A percentile compares a stretch with the other conserved stretches of the same genome.
These are phyloP conservation scores for Coemansia sp. DNA, from an alignment of 192 early-diverging fungal species.

Conservation along the genomic window DNA sequence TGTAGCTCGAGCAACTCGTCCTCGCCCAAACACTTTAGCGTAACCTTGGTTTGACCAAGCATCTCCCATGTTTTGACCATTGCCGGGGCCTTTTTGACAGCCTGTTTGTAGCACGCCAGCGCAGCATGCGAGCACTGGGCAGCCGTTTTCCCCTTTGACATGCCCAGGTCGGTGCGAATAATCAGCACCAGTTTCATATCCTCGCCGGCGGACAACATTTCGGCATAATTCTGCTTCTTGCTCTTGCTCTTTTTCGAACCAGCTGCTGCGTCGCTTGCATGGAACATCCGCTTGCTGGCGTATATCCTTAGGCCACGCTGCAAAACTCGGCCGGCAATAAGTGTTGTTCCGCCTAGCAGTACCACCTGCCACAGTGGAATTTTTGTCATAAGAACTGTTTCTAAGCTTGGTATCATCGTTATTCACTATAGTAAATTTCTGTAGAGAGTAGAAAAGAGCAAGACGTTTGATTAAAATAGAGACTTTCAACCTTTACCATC, in stretches of 20 bases:
- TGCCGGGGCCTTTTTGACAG: constrained; percentile 50
- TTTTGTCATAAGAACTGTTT: constrained; percentile 12
- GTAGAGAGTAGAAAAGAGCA: neutral
- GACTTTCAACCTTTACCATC: neutral
- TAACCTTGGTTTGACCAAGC: constrained; percentile 82
- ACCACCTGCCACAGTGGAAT: constrained; percentile 29
- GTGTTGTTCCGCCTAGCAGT: constrained; percentile 20
- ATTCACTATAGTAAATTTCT: neutral
- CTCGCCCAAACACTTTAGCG: constrained; percentile 73
- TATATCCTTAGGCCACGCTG: neutral
- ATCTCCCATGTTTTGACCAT: constrained; percentile 67
- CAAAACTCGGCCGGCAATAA: constrained; percentile 18
- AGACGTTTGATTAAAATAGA: neutral
- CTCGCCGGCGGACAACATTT: constrained; percentile 2
- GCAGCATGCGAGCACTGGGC: constrained; percentile 95
- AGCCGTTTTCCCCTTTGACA: constrained; percentile 93
- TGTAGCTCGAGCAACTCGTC: constrained; percentile 61
- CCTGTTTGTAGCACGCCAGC: constrained; percentile 74
- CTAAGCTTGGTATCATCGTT: constrained; percentile 1
- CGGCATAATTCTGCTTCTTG: neutral
- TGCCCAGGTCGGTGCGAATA: constrained; percentile 85
- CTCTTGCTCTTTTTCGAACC: neutral
- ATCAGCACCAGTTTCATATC: constrained; percentile 67
- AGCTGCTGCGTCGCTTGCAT: neutral
- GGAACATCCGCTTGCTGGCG: neutral